phyloP scores from a whole-genome alignment of 768 basidiomycete genomes.

The Jaapia argillacea region DNA sequence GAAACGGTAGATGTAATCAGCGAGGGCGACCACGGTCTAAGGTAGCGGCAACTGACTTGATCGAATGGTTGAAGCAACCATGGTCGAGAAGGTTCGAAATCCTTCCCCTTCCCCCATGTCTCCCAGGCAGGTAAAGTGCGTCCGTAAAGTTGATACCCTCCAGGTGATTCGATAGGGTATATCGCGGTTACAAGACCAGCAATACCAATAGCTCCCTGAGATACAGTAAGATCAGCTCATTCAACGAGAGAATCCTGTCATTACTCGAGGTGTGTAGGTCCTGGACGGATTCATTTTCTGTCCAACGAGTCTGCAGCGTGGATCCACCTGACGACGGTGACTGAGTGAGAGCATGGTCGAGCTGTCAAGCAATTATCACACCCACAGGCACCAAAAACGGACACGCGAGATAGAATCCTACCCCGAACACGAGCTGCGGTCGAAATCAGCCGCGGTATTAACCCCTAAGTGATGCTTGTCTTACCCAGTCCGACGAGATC shows the following conservation, averaged over 20 bases:
- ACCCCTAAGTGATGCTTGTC: conserved; percentile 1
- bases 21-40: not conserved
- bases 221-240: not conserved
- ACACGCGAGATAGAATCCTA: conserved; percentile 57
- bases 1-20: too few relatives aligned
- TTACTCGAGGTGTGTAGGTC: conserved; percentile 51
- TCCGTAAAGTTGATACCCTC: conserved; percentile 57
- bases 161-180: conserved; percentile 54
- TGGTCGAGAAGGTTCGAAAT: conserved; percentile 36
- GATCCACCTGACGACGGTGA: conserved; percentile 35
- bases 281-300: conserved; percentile 74
- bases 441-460: conserved; percentile 2
- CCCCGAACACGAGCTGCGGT: conserved; percentile 45
- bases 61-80: conserved; percentile 60
- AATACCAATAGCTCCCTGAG: conserved; percentile 61
- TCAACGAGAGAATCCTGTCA: not conserved
- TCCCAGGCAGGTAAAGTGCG: conserved; percentile 59
- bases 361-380: not conserved
- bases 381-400: conserved; percentile 51
- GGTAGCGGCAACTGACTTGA: conserved; percentile 26
- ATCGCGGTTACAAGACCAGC: conserved; percentile 59
- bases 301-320: conserved; percentile 45
- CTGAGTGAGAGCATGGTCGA: not conserved
- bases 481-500: conserved; percentile 40
- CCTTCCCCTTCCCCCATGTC: conserved; percentile 42